Percentiles rank a stretch among this genome's conserved stretches.
Evolutionary conservation across 208 protist genomes (phyloP).

Genomic region (Plasmodiophora brassicae): DNA sequence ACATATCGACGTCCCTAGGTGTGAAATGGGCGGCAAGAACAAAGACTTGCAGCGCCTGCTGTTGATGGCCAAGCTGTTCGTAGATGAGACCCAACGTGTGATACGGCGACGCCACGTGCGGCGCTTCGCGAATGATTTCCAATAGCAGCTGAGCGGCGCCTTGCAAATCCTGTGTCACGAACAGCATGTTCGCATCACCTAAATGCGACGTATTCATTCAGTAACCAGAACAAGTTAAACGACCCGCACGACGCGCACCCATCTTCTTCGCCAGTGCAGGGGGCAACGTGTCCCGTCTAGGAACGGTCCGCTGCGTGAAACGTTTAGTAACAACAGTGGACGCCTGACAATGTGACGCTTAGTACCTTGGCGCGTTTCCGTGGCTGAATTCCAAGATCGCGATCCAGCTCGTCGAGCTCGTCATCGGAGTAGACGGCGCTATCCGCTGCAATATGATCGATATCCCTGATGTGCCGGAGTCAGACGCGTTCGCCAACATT

Average conservation of each 20-base stretch:
- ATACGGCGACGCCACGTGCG: background rate
- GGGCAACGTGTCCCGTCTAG: background rate
- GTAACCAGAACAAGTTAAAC: background rate
- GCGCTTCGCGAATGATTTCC: constrained; percentile 1
- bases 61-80: background rate
- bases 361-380: background rate
- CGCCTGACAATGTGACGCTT: background rate
- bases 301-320: background rate
- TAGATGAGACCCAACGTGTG: constrained; percentile 3
- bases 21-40: constrained; percentile 12
- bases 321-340: background rate
- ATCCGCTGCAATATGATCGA: background rate
- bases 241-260: background rate
- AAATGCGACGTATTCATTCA: background rate
- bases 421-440: background rate
- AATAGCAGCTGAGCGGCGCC: constrained; percentile 1
- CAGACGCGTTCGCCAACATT: too few relatives aligned
- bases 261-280: background rate
- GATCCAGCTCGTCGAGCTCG: constrained; percentile 3
- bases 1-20: background rate
- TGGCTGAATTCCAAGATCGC: background rate
- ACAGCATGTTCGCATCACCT: constrained; percentile 5
- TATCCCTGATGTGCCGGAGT: too few relatives aligned
- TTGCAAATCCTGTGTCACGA: background rate
- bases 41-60: constrained; percentile 10